phyloP scores from a whole-genome alignment of 2,329 filamentous ascomycete species.

The Phyllosticta citribraziliensis region DNA sequence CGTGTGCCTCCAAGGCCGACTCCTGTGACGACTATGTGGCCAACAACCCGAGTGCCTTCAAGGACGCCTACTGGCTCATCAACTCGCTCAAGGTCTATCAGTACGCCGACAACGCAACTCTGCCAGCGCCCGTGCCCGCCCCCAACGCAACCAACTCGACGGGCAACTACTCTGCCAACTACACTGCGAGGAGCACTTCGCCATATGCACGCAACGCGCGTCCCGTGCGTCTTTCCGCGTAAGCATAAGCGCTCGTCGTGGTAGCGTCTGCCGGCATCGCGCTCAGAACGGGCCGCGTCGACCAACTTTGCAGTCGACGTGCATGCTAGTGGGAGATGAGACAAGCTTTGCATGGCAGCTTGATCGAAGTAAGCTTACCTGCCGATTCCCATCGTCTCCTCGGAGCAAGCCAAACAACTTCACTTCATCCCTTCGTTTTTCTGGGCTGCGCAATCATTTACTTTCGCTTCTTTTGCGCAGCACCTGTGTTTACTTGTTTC shows the following conservation, averaged over 20 bases:
- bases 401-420: too few species aligned
- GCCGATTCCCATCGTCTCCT: too few species aligned
- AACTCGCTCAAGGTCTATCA: conserved; percentile 31
- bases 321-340: too few species aligned
- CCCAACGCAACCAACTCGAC: background rate
- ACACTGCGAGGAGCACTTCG: background rate
- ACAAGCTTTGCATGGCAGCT: too few species aligned
- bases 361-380: background rate
- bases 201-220: background rate
- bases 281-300: too few species aligned
- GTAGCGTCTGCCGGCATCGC: too few species aligned
- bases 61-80: conserved; percentile 67
- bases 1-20: conserved; percentile 50
- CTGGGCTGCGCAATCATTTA: background rate
- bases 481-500: too few species aligned
- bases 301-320: too few species aligned
- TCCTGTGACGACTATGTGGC: conserved; percentile 66
- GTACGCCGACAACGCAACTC: background rate
- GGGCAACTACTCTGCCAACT: background rate
- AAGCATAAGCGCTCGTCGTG: background rate
- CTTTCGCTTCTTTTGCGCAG: background rate
- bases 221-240: background rate
- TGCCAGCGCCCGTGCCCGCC: background rate
- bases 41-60: conserved; percentile 59
- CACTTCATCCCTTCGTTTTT: background rate